Conservation (phyloP, 805 yeast genomes). For the Yarrowia divulgata region DNA sequence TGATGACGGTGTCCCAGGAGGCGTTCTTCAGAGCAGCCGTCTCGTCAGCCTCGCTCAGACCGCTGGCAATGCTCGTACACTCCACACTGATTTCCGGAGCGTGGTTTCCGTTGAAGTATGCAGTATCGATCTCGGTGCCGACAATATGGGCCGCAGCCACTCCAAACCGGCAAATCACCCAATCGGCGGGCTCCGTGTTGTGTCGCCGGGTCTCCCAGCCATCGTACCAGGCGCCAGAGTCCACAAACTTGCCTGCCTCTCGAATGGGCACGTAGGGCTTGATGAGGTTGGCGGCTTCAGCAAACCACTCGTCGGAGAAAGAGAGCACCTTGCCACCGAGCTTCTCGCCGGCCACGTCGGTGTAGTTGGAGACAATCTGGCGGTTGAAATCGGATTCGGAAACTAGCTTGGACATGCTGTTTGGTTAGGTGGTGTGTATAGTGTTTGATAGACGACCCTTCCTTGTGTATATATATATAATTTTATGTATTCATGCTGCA, state of each 20-base stretch:
- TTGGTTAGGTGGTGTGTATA: too few relatives aligned
- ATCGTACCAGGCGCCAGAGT: constrained; percentile 96
- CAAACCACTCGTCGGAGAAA: constrained; percentile 93
- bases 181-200: constrained; percentile 82
- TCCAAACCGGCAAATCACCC: constrained; percentile 85
- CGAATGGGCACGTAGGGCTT: constrained; percentile 81
- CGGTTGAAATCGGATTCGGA: constrained; percentile 12
- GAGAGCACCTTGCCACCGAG: constrained; percentile 77
- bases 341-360: constrained; percentile 82
- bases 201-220: constrained; percentile 99
- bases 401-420: constrained; percentile 16
- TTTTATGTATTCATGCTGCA: neutral
- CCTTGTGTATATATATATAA: constrained; percentile 4
- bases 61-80: constrained; percentile 54
- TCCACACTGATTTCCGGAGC: constrained; percentile 92
- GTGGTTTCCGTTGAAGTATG: constrained; percentile 93
- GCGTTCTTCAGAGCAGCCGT: constrained; percentile 45
- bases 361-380: constrained; percentile 42
- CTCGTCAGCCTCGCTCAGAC: constrained; percentile 44
- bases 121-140: constrained; percentile 92
- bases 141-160: constrained; percentile 79
- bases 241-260: constrained; percentile 79
- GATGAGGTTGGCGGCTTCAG: constrained; percentile 85
- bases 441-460: neutral
- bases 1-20: constrained; percentile 74